Conservation (phyloP, 805 yeast species). For the Metschnikowia kunwiensis region DNA sequence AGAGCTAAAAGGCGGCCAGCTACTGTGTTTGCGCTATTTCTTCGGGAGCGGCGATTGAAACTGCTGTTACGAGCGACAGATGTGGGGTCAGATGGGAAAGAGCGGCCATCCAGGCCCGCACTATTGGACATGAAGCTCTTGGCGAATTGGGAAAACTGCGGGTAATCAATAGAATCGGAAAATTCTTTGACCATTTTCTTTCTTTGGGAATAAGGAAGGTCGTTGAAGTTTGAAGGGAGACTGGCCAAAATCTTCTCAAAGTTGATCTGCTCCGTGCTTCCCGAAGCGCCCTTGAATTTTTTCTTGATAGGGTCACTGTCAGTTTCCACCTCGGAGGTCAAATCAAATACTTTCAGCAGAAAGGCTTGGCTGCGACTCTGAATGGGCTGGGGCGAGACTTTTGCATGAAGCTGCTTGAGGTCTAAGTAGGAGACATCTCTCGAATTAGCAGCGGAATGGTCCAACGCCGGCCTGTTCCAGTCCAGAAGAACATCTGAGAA, state of each 20-base stretch:
- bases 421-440: conserved; percentile 39
- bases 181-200: conserved; percentile 42
- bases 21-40: conserved; percentile 35
- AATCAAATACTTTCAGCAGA: conserved; percentile 8
- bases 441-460: conserved; percentile 22
- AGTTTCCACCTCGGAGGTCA: conserved; percentile 6
- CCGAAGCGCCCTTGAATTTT: conserved; percentile 24
- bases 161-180: conserved; percentile 40
- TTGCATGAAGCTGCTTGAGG: conserved; percentile 40
- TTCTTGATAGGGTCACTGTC: conserved; percentile 20
- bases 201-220: conserved; percentile 60
- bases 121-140: conserved; percentile 31
- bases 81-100: conserved; percentile 17
- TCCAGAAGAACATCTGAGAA: conserved; percentile 46
- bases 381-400: conserved; percentile 44
- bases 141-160: conserved; percentile 41
- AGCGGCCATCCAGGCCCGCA: conserved; percentile 22
- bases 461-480: conserved; percentile 50
- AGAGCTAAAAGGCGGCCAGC: conserved; percentile 40
- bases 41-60: conserved; percentile 29
- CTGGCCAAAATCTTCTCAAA: conserved; percentile 42
- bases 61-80: conserved; percentile 24
- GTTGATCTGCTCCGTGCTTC: conserved; percentile 26
- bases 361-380: conserved; percentile 16
- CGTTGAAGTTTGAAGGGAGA: conserved; percentile 42